Conservation (phyloP, 1,139 yeast species). For the Debaryomycetaceae sp. region DNA sequence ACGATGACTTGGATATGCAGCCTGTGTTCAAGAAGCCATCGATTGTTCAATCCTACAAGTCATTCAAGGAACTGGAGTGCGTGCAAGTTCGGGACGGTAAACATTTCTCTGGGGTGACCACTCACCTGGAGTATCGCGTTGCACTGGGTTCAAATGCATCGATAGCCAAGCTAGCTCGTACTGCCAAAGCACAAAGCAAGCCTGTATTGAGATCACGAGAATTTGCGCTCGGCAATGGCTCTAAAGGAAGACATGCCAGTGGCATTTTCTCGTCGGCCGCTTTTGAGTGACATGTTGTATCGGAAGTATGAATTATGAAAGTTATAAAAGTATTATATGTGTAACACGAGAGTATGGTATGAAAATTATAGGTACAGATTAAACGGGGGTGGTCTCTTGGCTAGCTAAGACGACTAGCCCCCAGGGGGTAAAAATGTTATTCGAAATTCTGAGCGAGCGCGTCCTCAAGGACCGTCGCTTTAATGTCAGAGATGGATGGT, state of each 20-base stretch:
- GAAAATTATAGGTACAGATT: too few species aligned
- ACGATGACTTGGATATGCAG: constrained; percentile 26
- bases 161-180: constrained; percentile 42
- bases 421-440: constrained; percentile 1
- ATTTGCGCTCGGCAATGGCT: too few species aligned
- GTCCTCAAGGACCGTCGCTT: constrained; percentile 23
- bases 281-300: too few species aligned
- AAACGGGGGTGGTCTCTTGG: too few species aligned
- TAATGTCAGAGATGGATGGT: constrained; percentile 25
- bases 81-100: constrained; percentile 28
- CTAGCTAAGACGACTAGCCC: too few species aligned
- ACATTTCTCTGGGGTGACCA: constrained; percentile 42
- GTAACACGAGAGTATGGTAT: too few species aligned
- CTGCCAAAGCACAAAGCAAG: too few species aligned
- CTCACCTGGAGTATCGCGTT: constrained; percentile 44
- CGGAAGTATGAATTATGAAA: too few species aligned
- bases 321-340: too few species aligned
- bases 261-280: too few species aligned
- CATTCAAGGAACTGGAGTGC: constrained; percentile 23
- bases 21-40: constrained; percentile 38
- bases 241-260: too few species aligned
- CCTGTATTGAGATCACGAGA: too few species aligned
- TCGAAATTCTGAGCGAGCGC: constrained; percentile 14
- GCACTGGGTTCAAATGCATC: constrained; percentile 53
- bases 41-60: constrained; percentile 35